A percentile compares a stretch with the other conserved stretches of the same genome.
phyloP scores from a whole-genome alignment of 2,329 filamentous ascomycete genomes.

The Xylariales sp. region DNA sequence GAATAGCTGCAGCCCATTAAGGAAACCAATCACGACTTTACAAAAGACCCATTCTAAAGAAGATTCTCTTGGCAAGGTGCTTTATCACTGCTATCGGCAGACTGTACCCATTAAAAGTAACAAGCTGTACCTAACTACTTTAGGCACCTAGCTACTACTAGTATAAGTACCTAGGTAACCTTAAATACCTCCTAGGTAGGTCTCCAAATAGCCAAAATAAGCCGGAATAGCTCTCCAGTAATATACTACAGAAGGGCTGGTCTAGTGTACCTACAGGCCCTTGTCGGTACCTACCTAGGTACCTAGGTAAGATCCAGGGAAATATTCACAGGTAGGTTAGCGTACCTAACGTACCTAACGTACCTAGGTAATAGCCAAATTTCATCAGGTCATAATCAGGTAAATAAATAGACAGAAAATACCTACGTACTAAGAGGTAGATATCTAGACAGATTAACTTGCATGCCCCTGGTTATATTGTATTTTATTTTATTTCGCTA shows the following conservation, averaged over 20 bases:
- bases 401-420: not conserved
- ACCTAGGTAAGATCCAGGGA: too few species aligned
- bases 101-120: too few species aligned
- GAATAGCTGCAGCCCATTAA: not conserved
- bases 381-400: not conserved
- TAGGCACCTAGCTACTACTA: not conserved
- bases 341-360: not conserved
- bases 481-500: too few species aligned
- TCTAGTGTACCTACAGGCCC: not conserved
- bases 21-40: constrained; percentile 4
- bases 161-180: not conserved
- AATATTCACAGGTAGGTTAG: not conserved
- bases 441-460: too few species aligned
- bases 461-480: not conserved
- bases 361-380: not conserved
- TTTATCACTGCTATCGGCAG: too few species aligned
- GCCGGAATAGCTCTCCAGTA: not conserved
- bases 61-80: constrained; percentile 6
- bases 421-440: too few species aligned
- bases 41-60: constrained; percentile 1
- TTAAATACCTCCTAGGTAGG: too few species aligned
- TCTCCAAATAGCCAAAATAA: too few species aligned
- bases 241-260: not conserved
- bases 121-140: not conserved
- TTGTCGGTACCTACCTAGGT: not conserved